phyloP scores from a whole-genome alignment of 805 yeast species.

The Millerozyma acaciae region DNA sequence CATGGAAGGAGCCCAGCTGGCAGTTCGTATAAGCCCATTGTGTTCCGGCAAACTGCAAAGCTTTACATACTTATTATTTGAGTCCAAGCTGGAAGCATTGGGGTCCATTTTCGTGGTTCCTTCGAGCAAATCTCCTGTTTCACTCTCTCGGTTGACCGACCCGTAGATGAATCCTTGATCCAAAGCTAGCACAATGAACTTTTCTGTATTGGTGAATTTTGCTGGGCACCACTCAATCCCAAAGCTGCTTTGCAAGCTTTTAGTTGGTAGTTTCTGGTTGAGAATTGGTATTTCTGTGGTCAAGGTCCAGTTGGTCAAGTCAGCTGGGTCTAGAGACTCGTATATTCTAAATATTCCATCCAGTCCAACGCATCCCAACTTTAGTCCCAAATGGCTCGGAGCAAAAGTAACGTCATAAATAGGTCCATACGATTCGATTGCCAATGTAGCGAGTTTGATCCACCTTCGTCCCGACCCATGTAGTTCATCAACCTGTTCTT shows the following conservation, averaged over 20 bases:
- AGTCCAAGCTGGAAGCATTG: constrained; percentile 5
- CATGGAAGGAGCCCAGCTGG: constrained; percentile 96
- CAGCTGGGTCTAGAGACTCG: constrained; percentile 88
- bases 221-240: constrained; percentile 90
- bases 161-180: constrained; percentile 82
- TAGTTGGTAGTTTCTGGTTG: constrained; percentile 63
- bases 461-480: constrained; percentile 81
- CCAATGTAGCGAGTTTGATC: constrained; percentile 68
- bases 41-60: constrained; percentile 77
- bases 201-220: constrained; percentile 67
- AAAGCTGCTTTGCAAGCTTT: constrained; percentile 80
- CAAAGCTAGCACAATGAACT: constrained; percentile 75
- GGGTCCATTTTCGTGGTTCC: constrained; percentile 10
- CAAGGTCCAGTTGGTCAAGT: constrained; percentile 75
- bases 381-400: constrained; percentile 76
- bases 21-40: constrained; percentile 78
- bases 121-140: not conserved
- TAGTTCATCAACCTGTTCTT: constrained; percentile 76
- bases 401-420: constrained; percentile 87
- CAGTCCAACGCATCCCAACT: constrained; percentile 81
- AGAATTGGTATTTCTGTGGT: constrained; percentile 68
- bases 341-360: constrained; percentile 85
- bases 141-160: constrained; percentile 7
- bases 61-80: constrained; percentile 40
- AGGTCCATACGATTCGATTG: constrained; percentile 81